Conservation (phyloP, 441 rosid genomes). For the Arabidopsis hybrid region DNA sequence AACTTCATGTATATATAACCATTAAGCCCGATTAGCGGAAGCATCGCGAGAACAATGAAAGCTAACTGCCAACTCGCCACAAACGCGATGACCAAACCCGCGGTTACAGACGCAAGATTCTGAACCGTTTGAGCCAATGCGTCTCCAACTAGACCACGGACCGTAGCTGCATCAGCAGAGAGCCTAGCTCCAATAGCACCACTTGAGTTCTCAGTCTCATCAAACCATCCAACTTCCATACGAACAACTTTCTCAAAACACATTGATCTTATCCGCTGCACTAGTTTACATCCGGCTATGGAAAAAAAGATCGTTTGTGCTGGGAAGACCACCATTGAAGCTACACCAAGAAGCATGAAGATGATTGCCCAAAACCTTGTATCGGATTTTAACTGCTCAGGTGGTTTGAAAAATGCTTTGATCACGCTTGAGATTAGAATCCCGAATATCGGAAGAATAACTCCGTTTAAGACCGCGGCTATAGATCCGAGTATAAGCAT, state of each 20-base stretch:
- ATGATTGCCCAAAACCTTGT: conserved; percentile 71
- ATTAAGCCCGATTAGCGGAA: conserved; percentile 68
- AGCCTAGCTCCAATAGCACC: conserved; percentile 84
- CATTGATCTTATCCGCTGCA: conserved; percentile 62
- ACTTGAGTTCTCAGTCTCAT: conserved; percentile 74
- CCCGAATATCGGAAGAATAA: conserved; percentile 66
- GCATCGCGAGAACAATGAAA: conserved; percentile 61
- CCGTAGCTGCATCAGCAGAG: conserved; percentile 75
- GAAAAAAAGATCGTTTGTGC: conserved; percentile 63
- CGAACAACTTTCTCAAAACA: conserved; percentile 83
- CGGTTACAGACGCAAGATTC: conserved; percentile 56
- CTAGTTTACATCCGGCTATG: conserved; percentile 70
- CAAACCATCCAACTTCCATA: conserved; percentile 89
- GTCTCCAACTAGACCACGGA: conserved; percentile 75
- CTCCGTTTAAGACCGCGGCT: conserved; percentile 59
- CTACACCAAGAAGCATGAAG: conserved; percentile 57
- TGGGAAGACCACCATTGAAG: conserved; percentile 55
- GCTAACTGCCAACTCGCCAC: conserved; percentile 75
- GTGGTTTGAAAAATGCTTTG: conserved; percentile 61
- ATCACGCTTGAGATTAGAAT: conserved; percentile 59
- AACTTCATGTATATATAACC: conserved; percentile 67
- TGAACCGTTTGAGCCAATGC: conserved; percentile 67
- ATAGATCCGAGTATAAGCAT: conserved; percentile 59
- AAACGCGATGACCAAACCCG: conserved; percentile 75
- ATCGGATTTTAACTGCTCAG: conserved; percentile 58